phyloP scores from a whole-genome alignment of 768 basidiomycete genomes.

The Hypholoma sublateritium region DNA sequence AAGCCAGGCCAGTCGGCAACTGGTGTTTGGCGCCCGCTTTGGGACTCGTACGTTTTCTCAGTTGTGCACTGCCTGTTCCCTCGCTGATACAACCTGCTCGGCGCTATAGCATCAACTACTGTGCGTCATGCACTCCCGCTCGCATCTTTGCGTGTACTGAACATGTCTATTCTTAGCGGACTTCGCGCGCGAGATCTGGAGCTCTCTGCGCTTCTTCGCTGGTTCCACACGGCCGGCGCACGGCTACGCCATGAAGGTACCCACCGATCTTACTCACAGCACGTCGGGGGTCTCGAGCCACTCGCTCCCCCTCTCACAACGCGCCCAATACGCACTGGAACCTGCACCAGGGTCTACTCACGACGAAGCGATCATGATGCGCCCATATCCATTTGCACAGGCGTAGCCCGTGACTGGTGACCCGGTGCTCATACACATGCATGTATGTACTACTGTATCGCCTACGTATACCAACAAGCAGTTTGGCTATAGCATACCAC shows the following conservation, averaged over 20 bases:
- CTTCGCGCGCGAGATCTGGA: constrained; percentile 50
- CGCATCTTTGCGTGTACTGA: background rate
- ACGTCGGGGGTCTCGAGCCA: too few species aligned
- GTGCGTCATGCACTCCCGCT: constrained; percentile 12
- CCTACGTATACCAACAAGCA: background rate
- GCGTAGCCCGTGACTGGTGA: background rate
- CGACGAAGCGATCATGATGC: constrained; percentile 4
- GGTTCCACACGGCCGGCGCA: constrained; percentile 27
- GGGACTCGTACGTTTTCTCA: constrained; percentile 55
- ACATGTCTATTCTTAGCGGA: constrained; percentile 9
- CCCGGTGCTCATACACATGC: background rate
- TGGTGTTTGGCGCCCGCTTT: constrained; percentile 66
- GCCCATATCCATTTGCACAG: constrained; percentile 5
- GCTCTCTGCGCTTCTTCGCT: constrained; percentile 64
- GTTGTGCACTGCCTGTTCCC: constrained; percentile 12
- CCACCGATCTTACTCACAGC: background rate
- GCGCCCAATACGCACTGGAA: background rate
- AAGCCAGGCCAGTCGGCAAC: constrained; percentile 41
- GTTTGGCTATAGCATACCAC: background rate
- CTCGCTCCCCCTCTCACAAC: background rate
- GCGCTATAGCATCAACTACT: constrained; percentile 28
- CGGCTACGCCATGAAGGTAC: constrained; percentile 15
- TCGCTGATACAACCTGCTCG: constrained; percentile 3
- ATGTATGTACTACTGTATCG: background rate
- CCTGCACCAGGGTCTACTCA: background rate